Evolutionary conservation across 1,284 basidiomycete genomes (phyloP).

Genomic region (Puccinia coronata): DNA sequence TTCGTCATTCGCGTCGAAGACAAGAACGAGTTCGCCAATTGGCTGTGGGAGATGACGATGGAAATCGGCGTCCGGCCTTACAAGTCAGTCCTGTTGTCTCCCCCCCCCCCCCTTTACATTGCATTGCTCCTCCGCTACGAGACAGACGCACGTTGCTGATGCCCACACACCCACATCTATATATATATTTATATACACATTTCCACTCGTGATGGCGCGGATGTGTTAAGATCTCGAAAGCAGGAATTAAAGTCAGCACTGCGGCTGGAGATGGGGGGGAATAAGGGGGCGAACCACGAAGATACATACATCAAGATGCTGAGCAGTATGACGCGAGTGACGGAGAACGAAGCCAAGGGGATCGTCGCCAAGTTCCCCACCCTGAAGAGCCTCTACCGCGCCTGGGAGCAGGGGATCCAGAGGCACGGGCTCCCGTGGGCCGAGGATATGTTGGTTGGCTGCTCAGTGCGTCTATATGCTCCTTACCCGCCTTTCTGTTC

Average conservation of each 20-base stretch:
- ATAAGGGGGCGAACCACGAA: slow-evolving; percentile 25
- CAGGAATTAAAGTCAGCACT: slow-evolving; percentile 41
- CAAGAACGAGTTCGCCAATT: slow-evolving; percentile 29
- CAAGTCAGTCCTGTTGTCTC: slow-evolving; percentile 9
- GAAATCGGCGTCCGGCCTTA: slow-evolving; percentile 39
- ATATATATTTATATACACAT: too few relatives aligned
- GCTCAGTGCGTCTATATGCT: background rate
- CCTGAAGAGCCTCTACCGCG: slow-evolving; percentile 8
- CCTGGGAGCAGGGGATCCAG: slow-evolving; percentile 25
- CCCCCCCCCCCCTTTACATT: too few relatives aligned
- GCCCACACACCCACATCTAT: background rate
- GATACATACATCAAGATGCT: slow-evolving; percentile 44
- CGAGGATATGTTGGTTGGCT: slow-evolving; percentile 38
- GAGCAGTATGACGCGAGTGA: slow-evolving; percentile 26
- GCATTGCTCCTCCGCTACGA: too few relatives aligned
- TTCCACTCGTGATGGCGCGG: too few relatives aligned
- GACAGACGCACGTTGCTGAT: too few relatives aligned
- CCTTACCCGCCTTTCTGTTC: background rate
- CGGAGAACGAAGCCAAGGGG: slow-evolving; percentile 40
- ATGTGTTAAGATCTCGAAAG: slow-evolving; percentile 34
- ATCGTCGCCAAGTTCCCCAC: slow-evolving; percentile 33
- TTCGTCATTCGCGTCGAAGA: slow-evolving; percentile 33
- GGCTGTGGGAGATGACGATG: slow-evolving; percentile 43
- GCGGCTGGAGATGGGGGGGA: slow-evolving; percentile 11
- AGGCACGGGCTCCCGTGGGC: background rate